Evolutionary conservation across 2,329 filamentous ascomycete species (phyloP).

Genomic region (Apiospora phragmitis): DNA sequence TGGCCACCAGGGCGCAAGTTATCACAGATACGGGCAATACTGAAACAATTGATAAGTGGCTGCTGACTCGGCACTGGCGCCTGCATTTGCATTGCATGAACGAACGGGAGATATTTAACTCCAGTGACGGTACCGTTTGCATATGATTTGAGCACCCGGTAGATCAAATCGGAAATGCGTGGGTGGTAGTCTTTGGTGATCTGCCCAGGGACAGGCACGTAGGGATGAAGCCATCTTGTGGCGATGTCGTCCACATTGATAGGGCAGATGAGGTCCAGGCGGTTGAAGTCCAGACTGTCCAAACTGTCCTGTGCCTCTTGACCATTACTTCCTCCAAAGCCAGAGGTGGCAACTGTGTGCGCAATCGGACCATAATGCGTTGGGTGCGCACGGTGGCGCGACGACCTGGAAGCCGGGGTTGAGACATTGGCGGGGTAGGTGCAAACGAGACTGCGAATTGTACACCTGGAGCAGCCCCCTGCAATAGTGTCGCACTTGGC

Average conservation of each 20-base stretch:
- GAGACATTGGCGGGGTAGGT: constrained; percentile 24
- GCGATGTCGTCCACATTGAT: constrained; percentile 48
- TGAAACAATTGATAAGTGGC: constrained; percentile 43
- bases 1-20: constrained; percentile 35
- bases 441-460: constrained; percentile 29
- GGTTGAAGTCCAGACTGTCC: constrained; percentile 34
- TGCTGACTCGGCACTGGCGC: constrained; percentile 25
- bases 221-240: constrained; percentile 50
- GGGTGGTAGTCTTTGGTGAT: constrained; percentile 41
- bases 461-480: constrained; percentile 35
- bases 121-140: constrained; percentile 37
- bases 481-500: constrained; percentile 40
- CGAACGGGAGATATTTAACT: constrained; percentile 38
- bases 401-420: neutral
- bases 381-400: neutral
- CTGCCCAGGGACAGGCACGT: constrained; percentile 45
- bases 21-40: constrained; percentile 40
- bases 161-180: constrained; percentile 39
- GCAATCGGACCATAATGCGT: neutral
- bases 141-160: constrained; percentile 45
- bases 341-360: constrained; percentile 1
- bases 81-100: constrained; percentile 40
- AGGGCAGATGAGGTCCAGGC: constrained; percentile 41
- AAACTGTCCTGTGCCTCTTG: constrained; percentile 13
- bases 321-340: neutral